These are phyloP conservation scores for Lentinula sp. DNA, from an alignment of 768 basidiomycete genomes.

Conservation along the genomic window DNA sequence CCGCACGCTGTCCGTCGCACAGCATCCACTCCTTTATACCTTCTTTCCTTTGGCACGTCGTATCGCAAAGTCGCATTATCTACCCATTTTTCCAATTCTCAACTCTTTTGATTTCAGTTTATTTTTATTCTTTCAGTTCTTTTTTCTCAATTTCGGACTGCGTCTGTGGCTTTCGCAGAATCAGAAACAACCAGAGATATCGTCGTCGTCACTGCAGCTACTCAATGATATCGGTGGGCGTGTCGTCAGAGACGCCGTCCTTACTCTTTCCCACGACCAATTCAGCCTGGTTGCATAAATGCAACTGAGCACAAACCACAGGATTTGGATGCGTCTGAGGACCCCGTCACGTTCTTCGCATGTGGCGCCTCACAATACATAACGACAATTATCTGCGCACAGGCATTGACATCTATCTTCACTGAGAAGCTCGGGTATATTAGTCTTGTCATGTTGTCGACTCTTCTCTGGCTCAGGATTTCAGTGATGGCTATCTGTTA, in stretches of 20 bases:
- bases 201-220: not conserved
- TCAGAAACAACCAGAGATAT: not conserved
- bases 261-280: not conserved
- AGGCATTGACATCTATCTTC: no score
- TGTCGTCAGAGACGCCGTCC: not conserved
- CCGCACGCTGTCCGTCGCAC: constrained; percentile 9
- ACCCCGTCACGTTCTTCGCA: no score
- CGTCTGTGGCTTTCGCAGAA: not conserved
- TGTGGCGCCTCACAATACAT: no score
- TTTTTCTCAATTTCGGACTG: not conserved
- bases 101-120: not conserved
- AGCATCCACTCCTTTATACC: constrained; percentile 6
- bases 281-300: no score
- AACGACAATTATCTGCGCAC: no score
- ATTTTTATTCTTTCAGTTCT: constrained; percentile 4
- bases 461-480: not conserved
- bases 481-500: not conserved
- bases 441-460: no score
- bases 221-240: not conserved
- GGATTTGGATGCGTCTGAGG: no score
- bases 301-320: no score
- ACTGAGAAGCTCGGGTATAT: no score
- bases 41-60: not conserved
- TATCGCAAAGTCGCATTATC: not conserved
- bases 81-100: not conserved